A percentile compares a stretch with the other conserved stretches of the same genome.
phyloP scores from a whole-genome alignment of 2,329 filamentous ascomycete species.

The Pseudocercospora fuligena region DNA sequence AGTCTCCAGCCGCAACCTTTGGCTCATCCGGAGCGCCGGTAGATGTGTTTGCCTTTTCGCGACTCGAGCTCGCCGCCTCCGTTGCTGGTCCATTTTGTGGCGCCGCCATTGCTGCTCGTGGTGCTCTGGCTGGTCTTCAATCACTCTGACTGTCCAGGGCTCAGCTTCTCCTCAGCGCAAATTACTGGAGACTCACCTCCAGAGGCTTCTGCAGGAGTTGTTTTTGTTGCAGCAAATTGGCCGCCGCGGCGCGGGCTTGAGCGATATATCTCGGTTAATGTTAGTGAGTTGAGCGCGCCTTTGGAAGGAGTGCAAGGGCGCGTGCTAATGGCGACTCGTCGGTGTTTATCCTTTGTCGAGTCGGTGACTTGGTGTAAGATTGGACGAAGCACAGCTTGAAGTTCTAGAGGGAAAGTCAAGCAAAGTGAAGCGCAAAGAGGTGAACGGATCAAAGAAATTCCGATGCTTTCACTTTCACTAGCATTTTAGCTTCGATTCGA shows the following conservation, averaged over 20 bases:
- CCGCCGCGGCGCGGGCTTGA: not conserved
- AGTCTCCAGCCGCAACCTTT: not conserved
- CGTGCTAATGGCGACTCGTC: not conserved
- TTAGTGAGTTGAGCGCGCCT: no score
- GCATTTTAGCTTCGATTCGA: not conserved
- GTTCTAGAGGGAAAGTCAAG: not conserved
- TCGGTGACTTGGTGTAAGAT: not conserved
- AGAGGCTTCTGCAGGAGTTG: not conserved
- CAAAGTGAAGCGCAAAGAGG: not conserved
- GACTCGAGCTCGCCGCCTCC: not conserved
- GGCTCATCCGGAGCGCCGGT: not conserved
- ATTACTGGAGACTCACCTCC: no score
- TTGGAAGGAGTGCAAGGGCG: no score
- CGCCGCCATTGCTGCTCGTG: not conserved
- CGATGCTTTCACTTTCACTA: not conserved
- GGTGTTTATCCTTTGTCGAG: not conserved
- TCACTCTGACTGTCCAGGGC: not conserved
- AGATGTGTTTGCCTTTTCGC: not conserved
- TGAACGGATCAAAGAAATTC: not conserved
- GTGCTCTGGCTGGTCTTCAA: not conserved
- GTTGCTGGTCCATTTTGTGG: not conserved
- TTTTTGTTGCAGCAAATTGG: not conserved
- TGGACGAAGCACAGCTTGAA: not conserved
- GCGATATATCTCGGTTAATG: not conserved
- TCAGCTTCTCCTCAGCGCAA: not conserved